These are phyloP conservation scores for Penicillium desertorum DNA, from an alignment of 495 filamentous ascomycete genomes.

Conservation along the genomic window DNA sequence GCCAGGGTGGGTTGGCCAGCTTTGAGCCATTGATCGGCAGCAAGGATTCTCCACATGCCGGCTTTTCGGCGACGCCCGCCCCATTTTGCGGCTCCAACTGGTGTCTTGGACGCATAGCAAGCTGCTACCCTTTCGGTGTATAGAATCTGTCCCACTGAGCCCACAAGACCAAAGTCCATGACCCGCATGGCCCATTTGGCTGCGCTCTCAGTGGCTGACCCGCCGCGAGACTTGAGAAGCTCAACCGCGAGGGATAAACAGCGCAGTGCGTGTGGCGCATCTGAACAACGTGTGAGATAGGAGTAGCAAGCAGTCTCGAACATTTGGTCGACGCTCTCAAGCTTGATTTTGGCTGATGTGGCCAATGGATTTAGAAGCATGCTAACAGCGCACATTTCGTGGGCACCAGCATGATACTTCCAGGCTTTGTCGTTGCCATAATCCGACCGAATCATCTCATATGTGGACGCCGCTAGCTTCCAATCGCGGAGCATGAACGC, in stretches of 20 bases:
- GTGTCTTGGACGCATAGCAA: constrained; percentile 74
- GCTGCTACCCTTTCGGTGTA: constrained; percentile 80
- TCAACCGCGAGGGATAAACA: constrained; percentile 76
- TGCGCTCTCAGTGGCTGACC: constrained; percentile 79
- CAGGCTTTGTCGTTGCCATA: constrained; percentile 95
- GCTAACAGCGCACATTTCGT: constrained; percentile 88
- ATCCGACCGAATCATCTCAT: constrained; percentile 83
- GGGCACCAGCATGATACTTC: constrained; percentile 87
- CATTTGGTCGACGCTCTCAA: constrained; percentile 78
- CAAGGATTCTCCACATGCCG: constrained; percentile 84
- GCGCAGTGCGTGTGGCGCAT: constrained; percentile 72
- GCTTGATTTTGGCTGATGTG: constrained; percentile 66
- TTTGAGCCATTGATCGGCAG: constrained; percentile 77
- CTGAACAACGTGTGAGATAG: constrained; percentile 79
- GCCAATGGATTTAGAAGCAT: constrained; percentile 71
- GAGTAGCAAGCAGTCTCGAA: constrained; percentile 88
- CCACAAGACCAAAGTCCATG: constrained; percentile 73
- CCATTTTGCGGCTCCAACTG: constrained; percentile 60
- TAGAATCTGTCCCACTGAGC: constrained; percentile 72
- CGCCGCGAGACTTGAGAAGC: constrained; percentile 73
- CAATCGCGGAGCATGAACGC: constrained; percentile 95
- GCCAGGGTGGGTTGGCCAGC: constrained; percentile 68
- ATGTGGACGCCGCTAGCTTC: constrained; percentile 86
- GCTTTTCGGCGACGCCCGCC: constrained; percentile 76
- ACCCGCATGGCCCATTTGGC: constrained; percentile 79